Percentiles rank a stretch among this genome's conserved stretches.
Evolutionary conservation across 352 stramenopile species (phyloP).

Genomic region (Pythium chondricola): DNA sequence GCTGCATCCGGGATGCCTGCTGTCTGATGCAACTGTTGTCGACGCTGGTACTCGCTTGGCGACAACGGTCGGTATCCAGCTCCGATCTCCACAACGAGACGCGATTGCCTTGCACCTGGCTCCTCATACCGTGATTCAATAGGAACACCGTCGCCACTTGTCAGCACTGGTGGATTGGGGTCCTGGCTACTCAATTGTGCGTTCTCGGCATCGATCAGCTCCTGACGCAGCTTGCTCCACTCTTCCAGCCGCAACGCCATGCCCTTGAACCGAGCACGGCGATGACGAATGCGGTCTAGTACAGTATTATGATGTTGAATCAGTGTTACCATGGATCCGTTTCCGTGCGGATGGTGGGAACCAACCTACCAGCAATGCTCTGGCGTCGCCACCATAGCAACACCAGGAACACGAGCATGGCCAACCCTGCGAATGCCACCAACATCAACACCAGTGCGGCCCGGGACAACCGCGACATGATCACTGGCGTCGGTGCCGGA

Average conservation of each 20-base stretch:
- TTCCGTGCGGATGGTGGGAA: too few species aligned
- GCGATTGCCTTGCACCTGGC: background rate
- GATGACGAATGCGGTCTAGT: background rate
- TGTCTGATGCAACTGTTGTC: background rate
- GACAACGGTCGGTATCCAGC: conserved; percentile 9
- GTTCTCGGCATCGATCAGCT: conserved; percentile 16
- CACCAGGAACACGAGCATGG: conserved; percentile 6
- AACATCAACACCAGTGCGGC: conserved; percentile 7
- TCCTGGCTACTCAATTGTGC: background rate
- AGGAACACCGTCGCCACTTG: background rate
- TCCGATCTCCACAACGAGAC: conserved; percentile 9
- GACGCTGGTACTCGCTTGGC: conserved; percentile 13
- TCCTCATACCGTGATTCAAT: background rate
- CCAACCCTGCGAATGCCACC: conserved; percentile 1
- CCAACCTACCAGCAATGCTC: conserved; percentile 2
- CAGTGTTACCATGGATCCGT: too few species aligned
- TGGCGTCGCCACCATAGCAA: conserved; percentile 6
- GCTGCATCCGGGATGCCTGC: background rate
- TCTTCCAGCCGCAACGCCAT: conserved; percentile 6
- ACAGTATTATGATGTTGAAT: too few species aligned
- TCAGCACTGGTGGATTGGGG: conserved; percentile 3
- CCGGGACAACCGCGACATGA: conserved; percentile 1
- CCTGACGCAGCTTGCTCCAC: conserved; percentile 12
- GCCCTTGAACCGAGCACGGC: conserved; percentile 8
- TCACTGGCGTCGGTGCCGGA: background rate